A percentile compares a stretch with the other conserved stretches of the same genome.
These are phyloP conservation scores for Purshia tridentata DNA, from an alignment of 306 rosid species.

Conservation along the genomic window DNA sequence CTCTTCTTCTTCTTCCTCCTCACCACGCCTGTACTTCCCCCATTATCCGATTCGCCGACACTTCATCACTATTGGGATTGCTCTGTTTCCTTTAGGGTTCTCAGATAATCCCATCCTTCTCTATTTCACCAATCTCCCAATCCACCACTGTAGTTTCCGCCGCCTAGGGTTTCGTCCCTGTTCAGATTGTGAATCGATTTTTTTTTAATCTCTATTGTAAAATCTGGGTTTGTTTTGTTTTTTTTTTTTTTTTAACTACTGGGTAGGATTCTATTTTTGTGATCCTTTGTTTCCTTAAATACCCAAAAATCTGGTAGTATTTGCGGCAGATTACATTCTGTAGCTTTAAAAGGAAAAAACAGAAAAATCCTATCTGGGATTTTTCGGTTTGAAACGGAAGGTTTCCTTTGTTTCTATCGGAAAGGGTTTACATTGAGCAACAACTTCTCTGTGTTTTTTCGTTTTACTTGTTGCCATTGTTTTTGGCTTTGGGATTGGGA, in stretches of 20 bases:
- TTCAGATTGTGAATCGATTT: conserved; percentile 26
- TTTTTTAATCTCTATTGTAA: not conserved
- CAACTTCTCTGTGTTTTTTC: conserved; percentile 6
- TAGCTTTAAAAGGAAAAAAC: conserved; percentile 8
- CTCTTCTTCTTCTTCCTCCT: conserved; percentile 17
- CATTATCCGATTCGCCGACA: conserved; percentile 47
- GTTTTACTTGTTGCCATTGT: conserved; percentile 6
- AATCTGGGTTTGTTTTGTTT: conserved; percentile 5
- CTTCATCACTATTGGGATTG: conserved; percentile 49
- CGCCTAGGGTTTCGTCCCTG: conserved; percentile 37
- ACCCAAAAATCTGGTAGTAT: conserved; percentile 15
- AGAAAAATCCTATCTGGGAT: conserved; percentile 23
- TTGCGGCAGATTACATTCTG: conserved; percentile 8
- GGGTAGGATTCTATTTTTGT: conserved; percentile 28
- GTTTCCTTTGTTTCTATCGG: conserved; percentile 18
- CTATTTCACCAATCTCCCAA: conserved; percentile 11
- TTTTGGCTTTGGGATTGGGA: conserved; percentile 14
- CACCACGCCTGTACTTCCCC: conserved; percentile 25
- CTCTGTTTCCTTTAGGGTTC: conserved; percentile 48
- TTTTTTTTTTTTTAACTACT: not conserved
- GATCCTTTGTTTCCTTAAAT: conserved; percentile 18
- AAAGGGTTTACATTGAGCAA: conserved; percentile 12
- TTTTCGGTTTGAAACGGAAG: conserved; percentile 20
- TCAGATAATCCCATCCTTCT: conserved; percentile 30
- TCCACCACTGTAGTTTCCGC: conserved; percentile 6